Percentiles rank a stretch among this genome's conserved stretches.
Evolutionary conservation across 2,329 filamentous ascomycete species (phyloP).

Genomic region (Stagonosporopsis tanaceti): DNA sequence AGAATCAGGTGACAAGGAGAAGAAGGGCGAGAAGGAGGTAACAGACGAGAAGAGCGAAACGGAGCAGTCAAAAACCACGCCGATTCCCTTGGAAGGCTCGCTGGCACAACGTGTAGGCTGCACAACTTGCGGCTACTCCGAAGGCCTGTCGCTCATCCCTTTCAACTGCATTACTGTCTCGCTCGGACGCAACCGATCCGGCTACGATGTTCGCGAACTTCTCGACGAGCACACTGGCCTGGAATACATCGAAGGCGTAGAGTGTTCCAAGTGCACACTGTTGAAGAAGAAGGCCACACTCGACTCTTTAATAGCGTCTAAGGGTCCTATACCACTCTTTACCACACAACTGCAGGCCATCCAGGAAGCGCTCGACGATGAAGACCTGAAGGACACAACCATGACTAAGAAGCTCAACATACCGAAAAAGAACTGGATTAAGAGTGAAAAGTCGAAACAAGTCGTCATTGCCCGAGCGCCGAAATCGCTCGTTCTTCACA

Average conservation of each 20-base stretch:
- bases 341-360: conserved; percentile 69
- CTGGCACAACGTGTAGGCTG: conserved; percentile 90
- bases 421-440: conserved; percentile 70
- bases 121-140: conserved; percentile 82
- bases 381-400: conserved; percentile 71
- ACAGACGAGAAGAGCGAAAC: conserved; percentile 17
- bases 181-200: conserved; percentile 67
- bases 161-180: conserved; percentile 94
- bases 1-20: conserved; percentile 15
- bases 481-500: conserved; percentile 80
- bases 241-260: conserved; percentile 86
- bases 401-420: conserved; percentile 57
- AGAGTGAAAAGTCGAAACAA: conserved; percentile 87
- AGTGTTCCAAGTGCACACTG: conserved; percentile 91
- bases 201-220: conserved; percentile 78
- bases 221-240: conserved; percentile 85
- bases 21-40: conserved; percentile 9
- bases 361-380: conserved; percentile 75
- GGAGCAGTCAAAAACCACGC: conserved; percentile 45
- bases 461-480: conserved; percentile 85
- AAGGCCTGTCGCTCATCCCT: conserved; percentile 86
- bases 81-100: conserved; percentile 86
- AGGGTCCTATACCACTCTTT: conserved; percentile 53
- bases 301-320: conserved; percentile 26
- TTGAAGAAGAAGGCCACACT: conserved; percentile 60